Evolutionary conservation across 148 eudicot genomes (phyloP).

Genomic region (Amaranthus hypochondriacus): DNA sequence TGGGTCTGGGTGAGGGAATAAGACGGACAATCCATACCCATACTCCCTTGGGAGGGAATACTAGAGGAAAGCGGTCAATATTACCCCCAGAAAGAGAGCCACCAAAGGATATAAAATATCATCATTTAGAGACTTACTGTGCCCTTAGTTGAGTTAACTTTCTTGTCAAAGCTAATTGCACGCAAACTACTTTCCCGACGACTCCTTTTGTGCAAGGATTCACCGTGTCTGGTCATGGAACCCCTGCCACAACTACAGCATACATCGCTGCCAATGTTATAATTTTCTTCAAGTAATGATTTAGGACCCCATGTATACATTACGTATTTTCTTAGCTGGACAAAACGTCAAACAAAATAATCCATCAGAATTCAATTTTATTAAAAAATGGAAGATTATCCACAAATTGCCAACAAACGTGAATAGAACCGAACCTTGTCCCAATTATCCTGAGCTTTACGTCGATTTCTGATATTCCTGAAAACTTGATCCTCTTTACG

Average conservation of each 20-base stretch:
- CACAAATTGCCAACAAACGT: conserved; percentile 5
- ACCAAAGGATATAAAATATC: too few species aligned
- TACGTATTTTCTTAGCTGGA: conserved; percentile 85
- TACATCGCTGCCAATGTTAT: conserved; percentile 21
- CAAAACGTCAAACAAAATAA: conserved; percentile 10
- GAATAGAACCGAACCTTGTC: conserved; percentile 49
- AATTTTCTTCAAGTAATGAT: conserved; percentile 39
- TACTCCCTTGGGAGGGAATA: too few species aligned
- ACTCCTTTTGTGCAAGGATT: conserved; percentile 38
- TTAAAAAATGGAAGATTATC: background rate
- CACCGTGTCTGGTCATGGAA: conserved; percentile 37
- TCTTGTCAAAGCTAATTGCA: conserved; percentile 47
- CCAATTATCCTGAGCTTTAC: conserved; percentile 82
- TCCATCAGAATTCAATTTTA: conserved; percentile 11
- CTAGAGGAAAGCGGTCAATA: too few species aligned
- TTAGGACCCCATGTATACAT: conserved; percentile 64
- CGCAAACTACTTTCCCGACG: conserved; percentile 35
- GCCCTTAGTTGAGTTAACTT: conserved; percentile 27
- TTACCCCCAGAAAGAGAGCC: too few species aligned
- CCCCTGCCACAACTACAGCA: conserved; percentile 43
- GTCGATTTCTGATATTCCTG: conserved; percentile 49
- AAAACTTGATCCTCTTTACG: conserved; percentile 67
- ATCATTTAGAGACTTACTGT: conserved; percentile 34
- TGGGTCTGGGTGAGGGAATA: too few species aligned
- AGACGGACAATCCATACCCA: too few species aligned